Evolutionary conservation across 2,329 filamentous ascomycete species (phyloP).

Genomic region (Xylariaceae sp.): DNA sequence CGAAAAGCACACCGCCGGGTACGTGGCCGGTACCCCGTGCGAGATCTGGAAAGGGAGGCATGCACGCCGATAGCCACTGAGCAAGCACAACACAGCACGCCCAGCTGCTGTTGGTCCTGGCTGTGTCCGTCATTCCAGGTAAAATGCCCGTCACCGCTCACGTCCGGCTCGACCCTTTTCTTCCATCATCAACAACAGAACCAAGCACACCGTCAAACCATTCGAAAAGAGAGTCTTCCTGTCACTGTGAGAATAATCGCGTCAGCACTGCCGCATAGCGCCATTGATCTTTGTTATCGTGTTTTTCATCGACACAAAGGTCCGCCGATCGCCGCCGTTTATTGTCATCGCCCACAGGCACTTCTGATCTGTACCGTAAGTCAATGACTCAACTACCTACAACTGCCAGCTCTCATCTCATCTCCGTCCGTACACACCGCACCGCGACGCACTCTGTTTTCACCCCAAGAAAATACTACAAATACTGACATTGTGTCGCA

Average conservation of each 20-base stretch:
- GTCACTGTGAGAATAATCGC: slow-evolving; percentile 60
- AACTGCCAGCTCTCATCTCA: background rate
- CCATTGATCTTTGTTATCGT: slow-evolving; percentile 33
- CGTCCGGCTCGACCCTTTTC: slow-evolving; percentile 36
- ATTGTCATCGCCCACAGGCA: slow-evolving; percentile 23
- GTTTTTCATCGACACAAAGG: slow-evolving; percentile 27
- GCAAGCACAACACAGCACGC: slow-evolving; percentile 17
- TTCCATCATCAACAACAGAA: slow-evolving; percentile 47
- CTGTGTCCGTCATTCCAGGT: slow-evolving; percentile 11
- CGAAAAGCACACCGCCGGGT: background rate
- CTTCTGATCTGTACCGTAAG: slow-evolving; percentile 38
- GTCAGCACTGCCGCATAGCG: slow-evolving; percentile 47
- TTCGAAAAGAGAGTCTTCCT: slow-evolving; percentile 47
- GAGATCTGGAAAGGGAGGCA: background rate
- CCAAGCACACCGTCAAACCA: slow-evolving; percentile 33
- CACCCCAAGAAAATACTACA: background rate
- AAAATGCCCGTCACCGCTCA: slow-evolving; percentile 33
- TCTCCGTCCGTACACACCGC: slow-evolving; percentile 10
- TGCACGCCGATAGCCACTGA: slow-evolving; percentile 9
- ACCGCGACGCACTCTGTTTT: slow-evolving; percentile 5
- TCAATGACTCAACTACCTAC: slow-evolving; percentile 30
- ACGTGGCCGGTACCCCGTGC: background rate
- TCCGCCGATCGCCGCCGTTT: slow-evolving; percentile 25
- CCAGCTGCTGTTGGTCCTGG: slow-evolving; percentile 1
- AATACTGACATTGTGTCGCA: slow-evolving; percentile 33